Evolutionary conservation across 768 basidiomycete species (phyloP), one percentile per base, ranked within the genome.

Genomic region (Strobilomyces echinocephalus): DNA sequence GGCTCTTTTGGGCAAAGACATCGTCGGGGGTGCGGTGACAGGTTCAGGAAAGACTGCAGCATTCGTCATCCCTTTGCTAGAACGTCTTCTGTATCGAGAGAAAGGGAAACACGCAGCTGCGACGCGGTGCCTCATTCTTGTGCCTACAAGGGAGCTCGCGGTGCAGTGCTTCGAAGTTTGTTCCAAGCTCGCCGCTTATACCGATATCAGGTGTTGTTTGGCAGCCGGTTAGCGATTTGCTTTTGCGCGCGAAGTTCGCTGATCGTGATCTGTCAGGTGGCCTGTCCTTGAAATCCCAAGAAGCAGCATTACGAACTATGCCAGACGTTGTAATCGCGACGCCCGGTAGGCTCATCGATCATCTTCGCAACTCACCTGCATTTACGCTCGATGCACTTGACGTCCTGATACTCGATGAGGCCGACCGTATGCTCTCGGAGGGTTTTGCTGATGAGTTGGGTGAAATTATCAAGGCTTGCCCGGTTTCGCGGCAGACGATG

Each of bases 11-110:
- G 97, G 97, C 47, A 94, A 97, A 66, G 97, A 99, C 68, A 81
- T 99, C 35, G 94, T 99, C 49, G 97, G 95, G 31, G 87, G 83
- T 54, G 95, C 97, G 18, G 91, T 95, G 16, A 99, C 97, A 16
- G 97, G 97, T 56, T 97, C 94, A 5, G 97, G 97, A 55, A 99
- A 99, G 76, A 99, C 97, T 1, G 95, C 93, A 10, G 97, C 97
- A 2, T 99, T 98, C 73, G 87, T 88, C 64, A 85, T 98, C 54
- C 97, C 97, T 38, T 88, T 95, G 73, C 70, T 95, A 46, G 97
- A 99, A 69, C 87, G 97, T 53, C 76, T 99, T 30, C 71, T 95
- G 50, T 98, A 95, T 65, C 81, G 97, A 51, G 94, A 97, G 58
- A 86, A 89, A 59, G 88, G 91, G 16, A 90, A 85, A 67, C 88